Conservation (phyloP, 2,329 filamentous ascomycete species). For the Dryadomyces quercus-mongolicae region DNA sequence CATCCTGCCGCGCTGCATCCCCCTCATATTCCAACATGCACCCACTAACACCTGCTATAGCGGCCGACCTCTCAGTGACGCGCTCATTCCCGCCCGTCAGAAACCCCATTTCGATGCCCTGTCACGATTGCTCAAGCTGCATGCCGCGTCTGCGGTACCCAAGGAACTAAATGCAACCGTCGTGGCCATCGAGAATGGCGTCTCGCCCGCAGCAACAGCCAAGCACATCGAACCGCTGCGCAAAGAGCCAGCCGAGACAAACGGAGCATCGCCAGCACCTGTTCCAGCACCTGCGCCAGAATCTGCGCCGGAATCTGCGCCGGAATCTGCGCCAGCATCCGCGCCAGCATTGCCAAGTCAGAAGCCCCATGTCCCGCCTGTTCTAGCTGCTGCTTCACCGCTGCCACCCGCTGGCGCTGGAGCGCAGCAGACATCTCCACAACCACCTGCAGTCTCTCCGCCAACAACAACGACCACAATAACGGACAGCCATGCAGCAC, state of each 20-base stretch:
- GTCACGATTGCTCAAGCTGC: constrained; percentile 22
- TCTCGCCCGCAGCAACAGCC: background rate
- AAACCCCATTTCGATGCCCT: constrained; percentile 30
- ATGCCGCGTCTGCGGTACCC: constrained; percentile 15
- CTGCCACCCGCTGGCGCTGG: too few relatives aligned
- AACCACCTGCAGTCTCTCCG: background rate
- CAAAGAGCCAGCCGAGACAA: background rate
- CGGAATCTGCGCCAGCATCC: background rate
- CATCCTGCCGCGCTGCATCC: background rate
- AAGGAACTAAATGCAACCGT: constrained; percentile 2
- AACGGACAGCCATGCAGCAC: background rate
- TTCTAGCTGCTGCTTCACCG: background rate
- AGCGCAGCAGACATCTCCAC: too few relatives aligned
- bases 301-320: too few relatives aligned
- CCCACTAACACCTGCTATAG: constrained; percentile 19
- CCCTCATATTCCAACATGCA: background rate
- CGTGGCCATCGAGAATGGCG: constrained; percentile 1
- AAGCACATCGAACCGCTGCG: background rate
- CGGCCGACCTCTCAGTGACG: constrained; percentile 37
- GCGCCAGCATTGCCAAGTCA: background rate
- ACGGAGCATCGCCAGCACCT: background rate
- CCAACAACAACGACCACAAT: background rate
- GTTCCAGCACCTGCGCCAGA: too few relatives aligned
- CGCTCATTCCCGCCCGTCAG: constrained; percentile 37
- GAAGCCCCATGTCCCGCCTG: background rate